Evolutionary conservation across 192 early-diverging fungal species (phyloP).

Genomic region (Haplosporangium gracile): DNA sequence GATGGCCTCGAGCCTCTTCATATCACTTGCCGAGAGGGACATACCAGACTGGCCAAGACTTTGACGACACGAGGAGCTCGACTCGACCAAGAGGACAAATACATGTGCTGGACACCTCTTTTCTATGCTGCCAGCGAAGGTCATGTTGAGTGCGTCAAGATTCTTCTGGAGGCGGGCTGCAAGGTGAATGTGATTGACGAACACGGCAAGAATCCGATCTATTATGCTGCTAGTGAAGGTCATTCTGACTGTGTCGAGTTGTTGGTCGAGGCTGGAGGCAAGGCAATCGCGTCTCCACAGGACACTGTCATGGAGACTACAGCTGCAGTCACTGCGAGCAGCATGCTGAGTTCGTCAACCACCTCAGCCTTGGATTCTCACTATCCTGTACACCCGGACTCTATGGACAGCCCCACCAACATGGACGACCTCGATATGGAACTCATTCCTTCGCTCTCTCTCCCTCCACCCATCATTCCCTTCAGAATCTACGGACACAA

Average conservation of each 20-base stretch:
- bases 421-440: constrained; percentile 84
- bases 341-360: background rate
- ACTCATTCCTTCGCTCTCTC: constrained; percentile 89
- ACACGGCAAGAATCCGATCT: constrained; percentile 82
- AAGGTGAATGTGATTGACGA: constrained; percentile 85
- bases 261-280: constrained; percentile 74
- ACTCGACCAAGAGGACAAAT: constrained; percentile 85
- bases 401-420: constrained; percentile 33
- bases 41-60: constrained; percentile 75
- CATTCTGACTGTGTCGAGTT: constrained; percentile 84
- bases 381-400: constrained; percentile 8
- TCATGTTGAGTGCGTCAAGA: constrained; percentile 81
- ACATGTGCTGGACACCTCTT: constrained; percentile 95
- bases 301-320: constrained; percentile 31
- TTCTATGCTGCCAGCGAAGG: constrained; percentile 97
- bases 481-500: constrained; percentile 99
- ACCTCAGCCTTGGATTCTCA: constrained; percentile 1
- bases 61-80: constrained; percentile 79
- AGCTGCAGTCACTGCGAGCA: background rate
- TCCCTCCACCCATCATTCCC: constrained; percentile 98
- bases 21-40: constrained; percentile 88
- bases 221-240: constrained; percentile 95
- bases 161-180: constrained; percentile 86
- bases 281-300: constrained; percentile 23
- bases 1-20: constrained; percentile 93